Base-by-base conservation (phyloP, 371 early-diverging fungal species). In the Mortierella sp. region DNA sequence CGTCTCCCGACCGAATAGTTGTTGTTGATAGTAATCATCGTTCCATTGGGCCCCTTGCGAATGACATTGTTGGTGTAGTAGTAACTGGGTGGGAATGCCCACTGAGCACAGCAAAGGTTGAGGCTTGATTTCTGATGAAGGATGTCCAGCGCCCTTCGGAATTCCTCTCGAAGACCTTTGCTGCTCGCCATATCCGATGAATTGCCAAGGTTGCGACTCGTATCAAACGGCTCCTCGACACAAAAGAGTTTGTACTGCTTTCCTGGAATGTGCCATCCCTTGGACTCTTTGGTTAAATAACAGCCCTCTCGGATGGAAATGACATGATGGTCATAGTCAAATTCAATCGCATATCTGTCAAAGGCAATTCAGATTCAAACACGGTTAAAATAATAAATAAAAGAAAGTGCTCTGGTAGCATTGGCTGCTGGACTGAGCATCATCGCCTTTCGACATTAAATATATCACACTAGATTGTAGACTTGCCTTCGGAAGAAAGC, bases 211-310 rank as follows among this genome's bases (percentile, higher is more conserved):
- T 97, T 97, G 47, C 96, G 86, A 48, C 87, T 82, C 0, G 90
- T 88, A 68, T 92, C 90, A 72, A 97, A 94, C 1, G 96, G 96
- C 74, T 96, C 96, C 72, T 97, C 97, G n/a, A 96, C 89, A 75
- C 96, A 94, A 19, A 96, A 82, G 47, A 91, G 83, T 60, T 87
- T 80, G 61, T 86, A 88, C 57, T 86, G 88, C 68, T 73, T 88
- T 57, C 83, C 85, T 52, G 79, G 89, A 4, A 79, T 52, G 64
- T 92, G 84, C 97, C 97, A 97, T 3, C 90, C 94, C 79, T 96
- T 96, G 57, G 91, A 89, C 44, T 68, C 81, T 72, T 96, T 96
- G 16, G 86, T 85, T 66, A 96, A 67, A 56, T 89, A 86, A 14
- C 87, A 75, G 5, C 96, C 97, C 44, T 89, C 87, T 46, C 97